phyloP scores from a whole-genome alignment of 495 filamentous ascomycete genomes.

The Usnea hakonensis region DNA sequence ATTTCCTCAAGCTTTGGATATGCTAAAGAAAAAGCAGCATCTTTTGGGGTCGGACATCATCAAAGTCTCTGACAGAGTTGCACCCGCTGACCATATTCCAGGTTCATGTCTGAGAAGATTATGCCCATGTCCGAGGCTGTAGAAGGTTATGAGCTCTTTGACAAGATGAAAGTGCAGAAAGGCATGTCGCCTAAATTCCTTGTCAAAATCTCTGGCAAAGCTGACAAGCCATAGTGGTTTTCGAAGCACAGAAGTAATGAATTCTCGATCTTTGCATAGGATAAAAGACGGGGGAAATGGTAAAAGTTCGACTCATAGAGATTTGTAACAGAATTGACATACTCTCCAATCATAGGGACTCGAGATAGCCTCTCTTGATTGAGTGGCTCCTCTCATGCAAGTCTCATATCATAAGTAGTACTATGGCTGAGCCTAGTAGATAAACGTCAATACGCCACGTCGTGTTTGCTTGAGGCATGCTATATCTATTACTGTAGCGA shows the following conservation, averaged over 20 bases:
- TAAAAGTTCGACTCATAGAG: not conserved
- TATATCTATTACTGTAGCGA: not conserved
- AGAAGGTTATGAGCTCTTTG: constrained; percentile 85
- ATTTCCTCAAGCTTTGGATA: constrained; percentile 66
- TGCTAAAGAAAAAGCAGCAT: constrained; percentile 76
- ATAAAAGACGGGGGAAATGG: not conserved
- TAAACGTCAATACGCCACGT: not conserved
- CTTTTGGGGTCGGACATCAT: constrained; percentile 59
- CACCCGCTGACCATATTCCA: constrained; percentile 31
- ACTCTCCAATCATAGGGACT: not conserved
- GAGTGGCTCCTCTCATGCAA: not conserved
- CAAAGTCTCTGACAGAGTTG: constrained; percentile 1
- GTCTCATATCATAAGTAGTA: not conserved
- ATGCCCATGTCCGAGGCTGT: constrained; percentile 81
- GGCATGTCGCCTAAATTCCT: constrained; percentile 30
- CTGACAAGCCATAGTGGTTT: constrained; percentile 37
- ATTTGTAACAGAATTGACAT: not conserved
- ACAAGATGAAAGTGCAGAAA: constrained; percentile 90
- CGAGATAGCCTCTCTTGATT: not conserved
- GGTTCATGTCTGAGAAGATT: constrained; percentile 90
- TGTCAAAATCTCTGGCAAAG: not conserved
- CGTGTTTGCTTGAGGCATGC: not conserved
- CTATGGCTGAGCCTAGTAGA: not conserved
- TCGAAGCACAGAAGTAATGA: constrained; percentile 45
- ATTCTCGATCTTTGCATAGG: not conserved